Base-by-base conservation (phyloP, 441 rosid genomes). In the Cnidoscolus chayamansa region DNA sequence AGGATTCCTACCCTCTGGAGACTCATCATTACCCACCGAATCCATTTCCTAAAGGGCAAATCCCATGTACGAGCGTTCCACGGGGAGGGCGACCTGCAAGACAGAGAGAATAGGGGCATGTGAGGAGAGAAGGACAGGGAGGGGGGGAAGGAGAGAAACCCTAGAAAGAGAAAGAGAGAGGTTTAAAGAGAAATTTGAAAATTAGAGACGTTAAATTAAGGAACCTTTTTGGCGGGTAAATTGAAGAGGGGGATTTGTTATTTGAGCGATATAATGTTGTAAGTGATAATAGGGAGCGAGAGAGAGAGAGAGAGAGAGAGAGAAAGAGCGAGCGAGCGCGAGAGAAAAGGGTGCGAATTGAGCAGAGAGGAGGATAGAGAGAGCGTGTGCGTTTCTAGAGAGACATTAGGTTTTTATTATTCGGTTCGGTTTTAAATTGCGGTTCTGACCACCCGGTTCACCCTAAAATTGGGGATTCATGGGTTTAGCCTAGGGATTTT, bases 181-280 rank as follows among this genome's bases (percentile, higher is more conserved):
- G 13, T 1, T 20, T 7, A 40, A 40, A 40, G 76, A 16, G 68
- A 67, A 48, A 65, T 72, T 55, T 40, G 7, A 72, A 66, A 65
- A 45, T 10, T 55, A 0, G 35, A 65, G 63, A 72, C 75, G 69
- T 72, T 64, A 55, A 17, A 64, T 63, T 25, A 48, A 25, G 48
- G 32, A 67, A 67, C 61, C 66, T 74, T 80, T 76, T 83, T 77
- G 76, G 88, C 86, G 88, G 83, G 82, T 78, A 73, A 77, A 74
- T 70, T 65, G 72, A 15, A 31, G 43, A 61, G 49, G 47, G 37
- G 64, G 43, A 45, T 60, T 70, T 57, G 50, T 45, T 10, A 40
- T 55, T 37, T 20, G 49, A 19, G 25, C 10, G 12, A 51, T 61
- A 17, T 40, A 40, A 3, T 40, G 45, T 45, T 53, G 71, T 65